Base-by-base conservation (phyloP, 148 eudicot species). In the Limonium bicolor region DNA sequence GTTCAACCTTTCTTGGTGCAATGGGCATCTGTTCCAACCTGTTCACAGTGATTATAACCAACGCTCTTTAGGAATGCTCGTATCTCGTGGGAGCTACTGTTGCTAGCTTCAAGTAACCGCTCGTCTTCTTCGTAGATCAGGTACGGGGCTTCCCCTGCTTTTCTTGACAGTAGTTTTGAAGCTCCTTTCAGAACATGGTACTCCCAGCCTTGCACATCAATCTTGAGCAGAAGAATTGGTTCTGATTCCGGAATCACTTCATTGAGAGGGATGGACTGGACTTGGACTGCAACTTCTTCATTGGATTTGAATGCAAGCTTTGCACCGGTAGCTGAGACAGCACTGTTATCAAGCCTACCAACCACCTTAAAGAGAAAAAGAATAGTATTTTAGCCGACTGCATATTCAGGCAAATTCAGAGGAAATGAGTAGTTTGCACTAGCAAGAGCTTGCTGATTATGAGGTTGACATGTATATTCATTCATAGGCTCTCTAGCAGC, bases 131-230 rank as follows among this genome's bases (percentile, higher is more conserved):
- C 95, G 4, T 90, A 90, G 48, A 90, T 90, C 20, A 90, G 42
- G 52, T 90, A 90, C 0, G 97, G 97, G 27, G 97, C 97, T 62
- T 84, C 72, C 5, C 58, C 60, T 50, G 80, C 77, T 41, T 75
- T 78, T 51, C 97, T 68, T 0, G 95, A 90, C 9, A 90, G 67
- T 46, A 90, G 46, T 56, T 69, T 84, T 34, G 70, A 58, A 10
- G 97, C 95, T 36, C 97, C 97, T 55, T 80, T 90, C 35, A 90
- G 59, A 2, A 90, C 97, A 37, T 90, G 95, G 54, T 75, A 65
- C 50, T 90, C 97, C 97, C 97, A 90, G 5, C 97, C 97, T 59
- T 90, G 97, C 44, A 82, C 94, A 50, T 82, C 94, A 41, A 82
- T 74, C 60, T 82, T 82, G 26, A 82, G 48, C 41, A 82, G 60